phyloP scores from a whole-genome alignment of 1,284 basidiomycete species.

The Cryptococcus jaspeensis region DNA sequence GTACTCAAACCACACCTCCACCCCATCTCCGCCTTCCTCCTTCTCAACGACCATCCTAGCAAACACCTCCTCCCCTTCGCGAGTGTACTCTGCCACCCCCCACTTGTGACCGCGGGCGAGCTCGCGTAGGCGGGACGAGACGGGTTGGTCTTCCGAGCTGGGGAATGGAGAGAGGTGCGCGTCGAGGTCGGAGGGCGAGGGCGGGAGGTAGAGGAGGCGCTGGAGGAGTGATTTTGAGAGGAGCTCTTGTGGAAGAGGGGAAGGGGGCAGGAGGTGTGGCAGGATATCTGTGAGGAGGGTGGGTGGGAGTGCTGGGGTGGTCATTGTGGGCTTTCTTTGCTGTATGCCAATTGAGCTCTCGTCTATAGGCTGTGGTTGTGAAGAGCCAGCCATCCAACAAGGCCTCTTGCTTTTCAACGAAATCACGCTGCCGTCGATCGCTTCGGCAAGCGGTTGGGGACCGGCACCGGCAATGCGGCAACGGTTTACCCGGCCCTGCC shows the following conservation, averaged over 20 bases:
- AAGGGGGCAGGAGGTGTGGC: constrained; percentile 43
- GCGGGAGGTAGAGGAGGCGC: constrained; percentile 45
- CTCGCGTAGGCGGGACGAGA: constrained; percentile 9
- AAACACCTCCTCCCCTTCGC: constrained; percentile 23
- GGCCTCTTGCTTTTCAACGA: too few species aligned
- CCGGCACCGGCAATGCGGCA: too few species aligned
- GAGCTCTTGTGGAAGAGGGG: constrained; percentile 32
- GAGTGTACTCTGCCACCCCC: constrained; percentile 13
- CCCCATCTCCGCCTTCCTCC: background rate
- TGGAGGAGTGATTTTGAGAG: constrained; percentile 37
- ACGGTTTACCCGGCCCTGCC: too few species aligned
- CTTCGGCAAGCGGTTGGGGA: too few species aligned
- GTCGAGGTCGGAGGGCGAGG: constrained; percentile 34
- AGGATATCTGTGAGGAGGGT: constrained; percentile 35
- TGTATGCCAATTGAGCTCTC: background rate
- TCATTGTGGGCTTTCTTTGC: background rate
- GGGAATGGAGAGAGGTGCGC: constrained; percentile 41
- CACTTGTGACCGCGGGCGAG: constrained; percentile 12
- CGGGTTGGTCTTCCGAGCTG: constrained; percentile 4
- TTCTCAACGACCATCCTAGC: constrained; percentile 17
- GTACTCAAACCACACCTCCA: constrained; percentile 21
- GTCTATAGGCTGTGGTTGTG: too few species aligned
- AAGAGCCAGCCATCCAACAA: too few species aligned
- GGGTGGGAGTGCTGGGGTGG: constrained; percentile 23
- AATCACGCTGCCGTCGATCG: too few species aligned